Conservation (phyloP, 495 filamentous ascomycete genomes). For the Daldinia loculata region DNA sequence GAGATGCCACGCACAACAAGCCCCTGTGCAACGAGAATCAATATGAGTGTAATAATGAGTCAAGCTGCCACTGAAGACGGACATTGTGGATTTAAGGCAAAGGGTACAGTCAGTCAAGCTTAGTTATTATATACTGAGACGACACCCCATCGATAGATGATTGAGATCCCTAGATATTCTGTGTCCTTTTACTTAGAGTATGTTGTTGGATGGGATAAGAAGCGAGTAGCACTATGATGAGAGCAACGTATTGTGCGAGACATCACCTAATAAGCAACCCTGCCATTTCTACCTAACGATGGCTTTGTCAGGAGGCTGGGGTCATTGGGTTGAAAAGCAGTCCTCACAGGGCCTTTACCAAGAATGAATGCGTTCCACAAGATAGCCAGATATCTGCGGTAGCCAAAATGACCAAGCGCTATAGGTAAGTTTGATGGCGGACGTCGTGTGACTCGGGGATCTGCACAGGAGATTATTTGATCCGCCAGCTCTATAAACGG, state of each 20-base stretch:
- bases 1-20: conserved; percentile 20
- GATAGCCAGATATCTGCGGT: conserved; percentile 16
- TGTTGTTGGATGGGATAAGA: background rate
- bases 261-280: background rate
- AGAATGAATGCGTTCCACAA: conserved; percentile 16
- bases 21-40: conserved; percentile 26
- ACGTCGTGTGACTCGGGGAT: conserved; percentile 39
- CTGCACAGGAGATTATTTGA: conserved; percentile 41
- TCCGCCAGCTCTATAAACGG: conserved; percentile 33
- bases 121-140: background rate
- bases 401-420: conserved; percentile 2
- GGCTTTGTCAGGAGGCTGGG: conserved; percentile 1
- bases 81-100: conserved; percentile 35
- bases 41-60: conserved; percentile 31
- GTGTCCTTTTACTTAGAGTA: background rate
- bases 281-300: background rate
- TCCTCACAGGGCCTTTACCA: conserved; percentile 1
- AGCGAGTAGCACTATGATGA: background rate
- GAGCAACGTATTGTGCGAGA: background rate
- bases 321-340: conserved; percentile 4
- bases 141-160: background rate
- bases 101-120: conserved; percentile 23
- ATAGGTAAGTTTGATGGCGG: conserved; percentile 29
- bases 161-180: background rate
- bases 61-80: conserved; percentile 18